Percentiles rank a stretch among this genome's conserved stretches.
These are phyloP conservation scores for Perkinsus chesapeaki DNA, from an alignment of 169 alveolate species.

Conservation along the genomic window DNA sequence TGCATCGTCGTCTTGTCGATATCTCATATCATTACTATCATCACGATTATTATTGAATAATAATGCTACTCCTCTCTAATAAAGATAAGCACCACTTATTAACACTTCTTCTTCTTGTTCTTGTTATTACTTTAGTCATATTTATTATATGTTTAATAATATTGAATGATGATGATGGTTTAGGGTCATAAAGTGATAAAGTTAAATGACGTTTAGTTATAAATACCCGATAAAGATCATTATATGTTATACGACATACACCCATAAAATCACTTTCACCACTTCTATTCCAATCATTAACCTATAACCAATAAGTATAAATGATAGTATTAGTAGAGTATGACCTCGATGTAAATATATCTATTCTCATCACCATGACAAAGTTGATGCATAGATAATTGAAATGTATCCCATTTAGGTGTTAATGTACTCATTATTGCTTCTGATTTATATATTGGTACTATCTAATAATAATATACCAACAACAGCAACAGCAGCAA, in stretches of 20 bases:
- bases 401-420: not conserved
- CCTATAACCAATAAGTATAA: no score
- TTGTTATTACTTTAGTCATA: not conserved
- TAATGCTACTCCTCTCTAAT: no score
- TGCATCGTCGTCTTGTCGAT: no score
- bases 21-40: no score
- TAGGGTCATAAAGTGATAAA: not conserved
- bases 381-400: not conserved
- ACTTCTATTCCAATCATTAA: not conserved
- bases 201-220: not conserved
- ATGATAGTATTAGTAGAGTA: not conserved
- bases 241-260: not conserved
- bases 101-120: not conserved
- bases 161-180: not conserved
- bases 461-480: not conserved
- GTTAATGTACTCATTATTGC: not conserved
- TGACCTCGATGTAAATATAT: not conserved
- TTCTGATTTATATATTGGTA: not conserved
- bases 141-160: not conserved
- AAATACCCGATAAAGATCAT: not conserved
- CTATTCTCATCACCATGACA: conserved; percentile 12
- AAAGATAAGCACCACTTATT: no score
- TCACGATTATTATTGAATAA: no score
- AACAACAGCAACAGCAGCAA: not conserved
- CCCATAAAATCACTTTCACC: not conserved